Conservation (phyloP, 164 flowering plant species). For the Kalanchoe fedtschenkoi region DNA sequence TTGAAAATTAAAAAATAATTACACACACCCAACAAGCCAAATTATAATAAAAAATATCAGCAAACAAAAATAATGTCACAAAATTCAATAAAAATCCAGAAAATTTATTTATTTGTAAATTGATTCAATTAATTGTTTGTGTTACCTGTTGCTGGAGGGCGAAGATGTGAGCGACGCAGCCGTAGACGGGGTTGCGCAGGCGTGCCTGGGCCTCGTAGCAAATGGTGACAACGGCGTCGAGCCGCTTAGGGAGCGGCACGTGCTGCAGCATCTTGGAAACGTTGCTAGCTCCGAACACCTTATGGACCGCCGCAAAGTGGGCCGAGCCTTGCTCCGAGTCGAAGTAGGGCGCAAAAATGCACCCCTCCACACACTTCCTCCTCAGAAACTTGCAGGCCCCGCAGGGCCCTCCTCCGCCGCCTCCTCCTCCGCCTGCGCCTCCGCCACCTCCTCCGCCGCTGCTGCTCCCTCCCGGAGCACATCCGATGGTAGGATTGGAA, state of each 20-base stretch:
- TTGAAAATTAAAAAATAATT: background rate
- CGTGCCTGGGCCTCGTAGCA: conserved; percentile 93
- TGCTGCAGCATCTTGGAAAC: conserved; percentile 78
- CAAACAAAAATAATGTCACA: background rate
- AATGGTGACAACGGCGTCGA: conserved; percentile 81
- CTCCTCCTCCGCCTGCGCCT: conserved; percentile 22
- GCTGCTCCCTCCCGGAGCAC: conserved; percentile 10
- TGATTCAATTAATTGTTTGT: background rate
- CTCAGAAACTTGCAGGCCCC: conserved; percentile 95
- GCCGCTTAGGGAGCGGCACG: conserved; percentile 60
- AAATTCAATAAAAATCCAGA: background rate
- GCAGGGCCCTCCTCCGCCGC: conserved; percentile 70
- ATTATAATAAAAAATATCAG: background rate
- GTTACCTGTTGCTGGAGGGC: conserved; percentile 90
- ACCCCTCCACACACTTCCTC: conserved; percentile 77
- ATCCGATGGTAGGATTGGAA: conserved; percentile 23
- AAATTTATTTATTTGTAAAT: background rate
- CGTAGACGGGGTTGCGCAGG: conserved; percentile 81
- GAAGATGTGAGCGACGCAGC: conserved; percentile 82
- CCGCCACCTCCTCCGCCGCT: conserved; percentile 19
- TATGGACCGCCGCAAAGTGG: conserved; percentile 91
- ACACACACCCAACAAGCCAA: background rate
- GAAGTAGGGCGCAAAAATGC: conserved; percentile 89
- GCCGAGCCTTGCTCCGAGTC: conserved; percentile 92
- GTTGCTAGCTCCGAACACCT: conserved; percentile 94